These are phyloP conservation scores for Colletotrichum chlorophyti DNA, from an alignment of 2,329 filamentous ascomycete species.

Conservation along the genomic window DNA sequence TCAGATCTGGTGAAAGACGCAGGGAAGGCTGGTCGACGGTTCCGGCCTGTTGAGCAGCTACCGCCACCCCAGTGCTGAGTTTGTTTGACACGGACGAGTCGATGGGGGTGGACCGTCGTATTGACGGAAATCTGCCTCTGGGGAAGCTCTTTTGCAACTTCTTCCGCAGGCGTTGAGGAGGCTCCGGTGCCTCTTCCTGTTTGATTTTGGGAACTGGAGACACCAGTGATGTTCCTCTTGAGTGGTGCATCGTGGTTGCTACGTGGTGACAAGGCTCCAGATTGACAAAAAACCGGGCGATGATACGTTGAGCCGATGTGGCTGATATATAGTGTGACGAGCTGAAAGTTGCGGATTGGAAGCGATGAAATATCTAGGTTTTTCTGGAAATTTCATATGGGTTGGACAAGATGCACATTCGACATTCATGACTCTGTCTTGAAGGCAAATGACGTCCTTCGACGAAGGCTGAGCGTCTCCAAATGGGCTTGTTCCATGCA, in stretches of 20 bases:
- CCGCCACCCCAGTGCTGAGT: slow-evolving; percentile 13
- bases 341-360: not conserved
- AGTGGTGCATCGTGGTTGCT: slow-evolving; percentile 33
- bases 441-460: slow-evolving; percentile 8
- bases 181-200: slow-evolving; percentile 30
- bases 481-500: slow-evolving; percentile 8
- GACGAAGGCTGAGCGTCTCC: not conserved
- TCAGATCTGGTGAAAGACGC: slow-evolving; percentile 39
- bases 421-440: not conserved
- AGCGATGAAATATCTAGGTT: not conserved
- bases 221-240: slow-evolving; percentile 32
- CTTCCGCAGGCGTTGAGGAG: slow-evolving; percentile 25
- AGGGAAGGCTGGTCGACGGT: slow-evolving; percentile 25
- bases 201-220: slow-evolving; percentile 19
- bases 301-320: too few species aligned
- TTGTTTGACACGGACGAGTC: slow-evolving; percentile 33
- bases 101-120: slow-evolving; percentile 34
- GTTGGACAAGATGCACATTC: not conserved
- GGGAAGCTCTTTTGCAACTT: slow-evolving; percentile 41
- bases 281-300: too few species aligned
- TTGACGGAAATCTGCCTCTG: slow-evolving; percentile 34
- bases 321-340: slow-evolving; percentile 7
- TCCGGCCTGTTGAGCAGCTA: slow-evolving; percentile 26
- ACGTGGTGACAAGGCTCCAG: too few species aligned
- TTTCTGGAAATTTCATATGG: not conserved